phyloP scores from a whole-genome alignment of 2,329 filamentous ascomycete species.

The Colletotrichum sp. region DNA sequence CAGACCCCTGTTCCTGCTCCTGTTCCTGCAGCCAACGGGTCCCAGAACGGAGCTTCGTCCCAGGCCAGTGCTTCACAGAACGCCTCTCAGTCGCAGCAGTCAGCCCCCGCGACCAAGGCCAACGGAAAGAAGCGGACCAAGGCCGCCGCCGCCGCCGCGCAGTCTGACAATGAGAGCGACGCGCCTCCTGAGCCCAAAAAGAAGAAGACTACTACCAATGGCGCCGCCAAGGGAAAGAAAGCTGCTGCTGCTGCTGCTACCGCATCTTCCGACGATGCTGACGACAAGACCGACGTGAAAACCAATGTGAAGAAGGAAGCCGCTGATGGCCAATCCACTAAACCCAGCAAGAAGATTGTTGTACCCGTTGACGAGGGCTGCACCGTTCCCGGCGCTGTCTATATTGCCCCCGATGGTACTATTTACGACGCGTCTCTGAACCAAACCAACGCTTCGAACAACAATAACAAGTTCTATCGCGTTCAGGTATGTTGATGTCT shows the following conservation, averaged over 20 bases:
- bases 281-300: conserved; percentile 33
- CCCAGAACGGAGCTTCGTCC: background rate
- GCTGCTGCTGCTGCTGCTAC: background rate
- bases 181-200: conserved; percentile 34
- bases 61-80: background rate
- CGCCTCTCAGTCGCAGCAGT: background rate
- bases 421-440: conserved; percentile 84
- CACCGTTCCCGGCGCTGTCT: conserved; percentile 54
- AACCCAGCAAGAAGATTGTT: conserved; percentile 42
- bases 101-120: conserved; percentile 1
- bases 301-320: conserved; percentile 26
- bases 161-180: conserved; percentile 26
- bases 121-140: conserved; percentile 21
- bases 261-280: conserved; percentile 23
- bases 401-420: conserved; percentile 67
- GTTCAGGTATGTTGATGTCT: conserved; percentile 59
- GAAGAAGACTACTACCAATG: conserved; percentile 26
- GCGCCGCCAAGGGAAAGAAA: background rate
- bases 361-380: conserved; percentile 59
- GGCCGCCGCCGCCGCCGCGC: conserved; percentile 24
- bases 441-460: conserved; percentile 73
- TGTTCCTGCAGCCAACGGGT: background rate
- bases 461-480: conserved; percentile 86
- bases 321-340: conserved; percentile 51
- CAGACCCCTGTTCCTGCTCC: background rate